Conservation (phyloP, 2,329 filamentous ascomycete genomes). For the Calonectria hongkongensis region DNA sequence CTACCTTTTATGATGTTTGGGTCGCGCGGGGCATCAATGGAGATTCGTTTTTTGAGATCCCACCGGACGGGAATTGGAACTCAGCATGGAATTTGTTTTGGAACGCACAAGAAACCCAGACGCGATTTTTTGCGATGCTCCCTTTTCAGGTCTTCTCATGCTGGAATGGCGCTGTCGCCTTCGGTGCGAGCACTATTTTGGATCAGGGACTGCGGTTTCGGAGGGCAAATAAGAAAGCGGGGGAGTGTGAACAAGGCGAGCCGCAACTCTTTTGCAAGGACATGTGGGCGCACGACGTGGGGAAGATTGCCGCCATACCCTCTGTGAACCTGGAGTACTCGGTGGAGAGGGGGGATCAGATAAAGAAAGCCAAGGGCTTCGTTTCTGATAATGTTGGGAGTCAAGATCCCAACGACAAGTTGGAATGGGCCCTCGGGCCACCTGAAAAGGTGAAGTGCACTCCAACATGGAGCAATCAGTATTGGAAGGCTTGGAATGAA, state of each 20-base stretch:
- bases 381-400: slow-evolving; percentile 58
- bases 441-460: slow-evolving; percentile 70
- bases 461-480: slow-evolving; percentile 62
- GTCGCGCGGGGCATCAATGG: slow-evolving; percentile 70
- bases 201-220: slow-evolving; percentile 66
- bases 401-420: slow-evolving; percentile 56
- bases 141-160: slow-evolving; percentile 77
- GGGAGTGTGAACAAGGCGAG: slow-evolving; percentile 72
- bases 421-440: slow-evolving; percentile 66
- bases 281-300: slow-evolving; percentile 68
- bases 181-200: slow-evolving; percentile 68
- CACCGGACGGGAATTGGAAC: slow-evolving; percentile 67
- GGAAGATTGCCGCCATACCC: slow-evolving; percentile 73
- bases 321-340: slow-evolving; percentile 73
- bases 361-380: slow-evolving; percentile 71
- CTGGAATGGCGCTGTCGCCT: slow-evolving; percentile 74
- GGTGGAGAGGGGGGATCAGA: slow-evolving; percentile 62
- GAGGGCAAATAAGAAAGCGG: slow-evolving; percentile 40
- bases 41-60: slow-evolving; percentile 72
- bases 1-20: slow-evolving; percentile 75
- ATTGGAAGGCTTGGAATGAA: slow-evolving; percentile 61
- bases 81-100: slow-evolving; percentile 67
- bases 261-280: slow-evolving; percentile 74
- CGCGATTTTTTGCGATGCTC: slow-evolving; percentile 57
- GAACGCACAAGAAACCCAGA: slow-evolving; percentile 63